Conservation (phyloP, 2,329 filamentous ascomycete species). For the Emmonsiellopsis sp. region DNA sequence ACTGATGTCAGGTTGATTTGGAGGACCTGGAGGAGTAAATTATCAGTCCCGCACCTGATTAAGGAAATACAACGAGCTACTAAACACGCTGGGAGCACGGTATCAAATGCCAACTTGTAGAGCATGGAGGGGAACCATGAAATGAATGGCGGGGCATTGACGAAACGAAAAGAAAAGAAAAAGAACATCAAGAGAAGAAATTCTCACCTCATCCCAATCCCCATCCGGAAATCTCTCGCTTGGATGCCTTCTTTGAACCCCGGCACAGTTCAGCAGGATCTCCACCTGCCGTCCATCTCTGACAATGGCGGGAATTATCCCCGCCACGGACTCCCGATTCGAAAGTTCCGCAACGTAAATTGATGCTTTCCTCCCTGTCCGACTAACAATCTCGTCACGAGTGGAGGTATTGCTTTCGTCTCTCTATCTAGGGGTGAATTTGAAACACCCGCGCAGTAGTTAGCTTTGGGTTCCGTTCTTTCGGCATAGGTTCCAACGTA, state of each 20-base stretch:
- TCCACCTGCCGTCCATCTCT: constrained; percentile 50
- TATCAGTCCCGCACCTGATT: neutral
- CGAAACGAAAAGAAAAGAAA: neutral
- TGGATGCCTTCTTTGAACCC: constrained; percentile 72
- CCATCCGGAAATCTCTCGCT: constrained; percentile 64
- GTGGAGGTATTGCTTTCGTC: constrained; percentile 42
- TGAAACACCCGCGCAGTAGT: too few species aligned
- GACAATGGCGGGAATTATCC: constrained; percentile 30
- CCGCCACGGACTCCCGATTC: constrained; percentile 31
- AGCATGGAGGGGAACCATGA: too few species aligned
- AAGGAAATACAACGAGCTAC: neutral
- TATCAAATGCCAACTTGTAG: too few species aligned
- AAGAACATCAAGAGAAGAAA: neutral
- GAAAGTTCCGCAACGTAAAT: constrained; percentile 39
- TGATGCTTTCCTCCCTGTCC: constrained; percentile 30
- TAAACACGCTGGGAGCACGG: neutral
- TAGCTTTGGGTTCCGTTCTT: too few species aligned
- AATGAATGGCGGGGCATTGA: neutral
- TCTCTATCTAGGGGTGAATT: constrained; percentile 31
- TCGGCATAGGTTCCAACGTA: too few species aligned
- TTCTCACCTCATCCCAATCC: constrained; percentile 60
- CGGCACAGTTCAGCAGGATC: constrained; percentile 78
- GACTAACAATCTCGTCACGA: constrained; percentile 32
- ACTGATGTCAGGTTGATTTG: constrained; percentile 81
- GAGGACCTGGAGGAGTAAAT: constrained; percentile 44